Evolutionary conservation across 768 basidiomycete genomes (phyloP), one percentile per base, ranked within the genome.

Genomic region (Naganishia kalamii): DNA sequence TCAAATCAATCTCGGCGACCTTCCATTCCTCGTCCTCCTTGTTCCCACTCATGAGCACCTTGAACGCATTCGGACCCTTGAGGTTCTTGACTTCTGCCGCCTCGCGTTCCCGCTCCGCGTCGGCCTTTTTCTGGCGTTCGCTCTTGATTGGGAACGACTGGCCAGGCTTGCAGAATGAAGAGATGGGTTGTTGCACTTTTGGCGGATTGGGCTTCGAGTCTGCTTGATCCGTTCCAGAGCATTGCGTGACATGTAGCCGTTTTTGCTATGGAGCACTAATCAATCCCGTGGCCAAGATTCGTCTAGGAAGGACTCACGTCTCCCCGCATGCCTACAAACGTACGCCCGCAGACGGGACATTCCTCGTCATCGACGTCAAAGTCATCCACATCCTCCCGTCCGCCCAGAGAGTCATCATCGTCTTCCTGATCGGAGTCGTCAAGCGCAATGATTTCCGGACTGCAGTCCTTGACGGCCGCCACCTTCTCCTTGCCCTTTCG

Each of bases 11-110:
- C 62, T 78, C 75, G 0, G 87, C 92, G 75, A 90, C 88, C 72
- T 87, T 88, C 92, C 93, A 97, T 2, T 85, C 84, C 66, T 86
- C 86, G 51, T 84, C 84, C 73, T 94, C 90, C 69, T 86, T 87
- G 69, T 85, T 81, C 1, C 88, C 87, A n/a, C 86, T 83, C 92
- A 98, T 96, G 41, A 98, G 82, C n/a, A 88, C 81, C 0, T 87
- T 87, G 77, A 93, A 97, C 0, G 84, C 79, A 67, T 85, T 81
- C 5, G 78, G 70, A 0, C 72, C 71, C 44, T 67, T 69, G 3
- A 66, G 59, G n/a, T 67, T 66, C 52, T 66, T 54, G 13, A 70
- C 65, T 15, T 68, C 68, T 25, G 65, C 54, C 10, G 43, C 47
- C 59, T 59, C 15, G 29, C 59, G 62, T 27, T 57, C 29, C 52